Percentiles rank a stretch among this genome's conserved stretches.
These are phyloP conservation scores for Maudiozyma barnettii DNA, from an alignment of 805 yeast genomes.

Conservation along the genomic window DNA sequence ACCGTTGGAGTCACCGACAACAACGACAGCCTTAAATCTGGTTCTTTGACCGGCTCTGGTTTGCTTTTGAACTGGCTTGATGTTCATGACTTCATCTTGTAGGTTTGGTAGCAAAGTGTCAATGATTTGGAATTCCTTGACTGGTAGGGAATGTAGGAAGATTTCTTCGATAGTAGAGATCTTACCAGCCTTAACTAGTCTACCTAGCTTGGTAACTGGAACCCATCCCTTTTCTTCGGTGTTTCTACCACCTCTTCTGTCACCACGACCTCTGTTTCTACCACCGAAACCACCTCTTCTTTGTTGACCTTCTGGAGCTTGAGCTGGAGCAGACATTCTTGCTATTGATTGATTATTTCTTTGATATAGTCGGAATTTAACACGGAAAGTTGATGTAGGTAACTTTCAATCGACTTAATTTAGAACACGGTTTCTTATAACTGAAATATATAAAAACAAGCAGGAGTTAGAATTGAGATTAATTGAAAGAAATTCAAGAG, in stretches of 20 bases:
- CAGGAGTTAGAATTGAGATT: not conserved
- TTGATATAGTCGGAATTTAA: slow-evolving; percentile 36
- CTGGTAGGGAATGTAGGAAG: slow-evolving; percentile 98
- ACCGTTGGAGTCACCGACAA: slow-evolving; percentile 99
- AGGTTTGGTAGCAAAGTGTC: slow-evolving; percentile 92
- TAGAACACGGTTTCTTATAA: slow-evolving; percentile 3
- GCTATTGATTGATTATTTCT: slow-evolving; percentile 7
- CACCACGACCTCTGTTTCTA: slow-evolving; percentile 49
- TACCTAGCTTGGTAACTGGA: slow-evolving; percentile 99
- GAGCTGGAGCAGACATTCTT: slow-evolving; percentile 34
- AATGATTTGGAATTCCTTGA: slow-evolving; percentile 98
- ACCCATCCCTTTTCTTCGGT: slow-evolving; percentile 98
- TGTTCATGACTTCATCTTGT: slow-evolving; percentile 99
- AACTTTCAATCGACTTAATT: slow-evolving; percentile 42
- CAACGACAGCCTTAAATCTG: slow-evolving; percentile 99
- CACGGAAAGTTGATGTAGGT: slow-evolving; percentile 47
- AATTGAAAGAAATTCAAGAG: too few relatives aligned
- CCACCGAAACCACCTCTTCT: slow-evolving; percentile 47
- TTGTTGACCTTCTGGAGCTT: slow-evolving; percentile 26
- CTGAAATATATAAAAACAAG: not conserved
- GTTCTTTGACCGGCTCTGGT: slow-evolving; percentile 99
- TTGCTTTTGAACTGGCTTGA: slow-evolving; percentile 99
- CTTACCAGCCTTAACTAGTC: slow-evolving; percentile 98
- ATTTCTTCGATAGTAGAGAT: slow-evolving; percentile 93
- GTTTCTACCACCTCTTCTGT: slow-evolving; percentile 69